A percentile compares a stretch with the other conserved stretches of the same genome.
These are phyloP conservation scores for Citrus mangshanensis DNA, from an alignment of 345 rosid genomes.

Conservation along the genomic window DNA sequence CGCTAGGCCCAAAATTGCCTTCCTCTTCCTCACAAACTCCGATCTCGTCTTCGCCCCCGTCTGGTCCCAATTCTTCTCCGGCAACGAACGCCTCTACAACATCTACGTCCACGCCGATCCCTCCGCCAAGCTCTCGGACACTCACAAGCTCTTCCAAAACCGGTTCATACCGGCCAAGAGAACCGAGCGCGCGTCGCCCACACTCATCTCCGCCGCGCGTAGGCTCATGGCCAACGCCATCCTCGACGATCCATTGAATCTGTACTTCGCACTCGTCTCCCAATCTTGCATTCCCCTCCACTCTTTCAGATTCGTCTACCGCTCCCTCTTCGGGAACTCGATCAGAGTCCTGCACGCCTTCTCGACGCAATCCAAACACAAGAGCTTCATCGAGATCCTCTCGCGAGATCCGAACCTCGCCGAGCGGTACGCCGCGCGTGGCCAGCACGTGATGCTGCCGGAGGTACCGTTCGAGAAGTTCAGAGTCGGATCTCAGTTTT, in stretches of 20 bases:
- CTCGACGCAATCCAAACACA: slow-evolving; percentile 31
- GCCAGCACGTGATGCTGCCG: slow-evolving; percentile 57
- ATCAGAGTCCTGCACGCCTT: slow-evolving; percentile 25
- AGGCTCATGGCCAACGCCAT: slow-evolving; percentile 71
- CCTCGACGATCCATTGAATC: slow-evolving; percentile 73
- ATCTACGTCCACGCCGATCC: slow-evolving; percentile 86
- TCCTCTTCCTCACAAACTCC: slow-evolving; percentile 89
- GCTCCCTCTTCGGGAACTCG: slow-evolving; percentile 46
- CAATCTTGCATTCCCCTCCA: slow-evolving; percentile 86
- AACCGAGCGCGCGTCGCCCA: slow-evolving; percentile 67
- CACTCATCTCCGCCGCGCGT: slow-evolving; percentile 72
- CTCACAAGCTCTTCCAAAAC: slow-evolving; percentile 27
- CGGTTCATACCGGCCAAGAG: slow-evolving; percentile 55
- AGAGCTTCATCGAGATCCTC: slow-evolving; percentile 73
- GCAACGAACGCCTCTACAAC: slow-evolving; percentile 51
- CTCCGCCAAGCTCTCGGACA: slow-evolving; percentile 14
- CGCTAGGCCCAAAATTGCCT: slow-evolving; percentile 75
- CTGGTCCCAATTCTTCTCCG: slow-evolving; percentile 73
- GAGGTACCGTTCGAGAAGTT: slow-evolving; percentile 59
- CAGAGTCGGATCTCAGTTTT: slow-evolving; percentile 89
- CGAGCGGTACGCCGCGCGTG: slow-evolving; percentile 66
- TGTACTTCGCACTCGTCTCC: slow-evolving; percentile 77
- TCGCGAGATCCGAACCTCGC: slow-evolving; percentile 54
- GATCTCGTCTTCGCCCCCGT: slow-evolving; percentile 71
- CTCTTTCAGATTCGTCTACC: slow-evolving; percentile 60